Evolutionary conservation across 2,329 filamentous ascomycete genomes (phyloP).

Genomic region (Trichoderma sp.): DNA sequence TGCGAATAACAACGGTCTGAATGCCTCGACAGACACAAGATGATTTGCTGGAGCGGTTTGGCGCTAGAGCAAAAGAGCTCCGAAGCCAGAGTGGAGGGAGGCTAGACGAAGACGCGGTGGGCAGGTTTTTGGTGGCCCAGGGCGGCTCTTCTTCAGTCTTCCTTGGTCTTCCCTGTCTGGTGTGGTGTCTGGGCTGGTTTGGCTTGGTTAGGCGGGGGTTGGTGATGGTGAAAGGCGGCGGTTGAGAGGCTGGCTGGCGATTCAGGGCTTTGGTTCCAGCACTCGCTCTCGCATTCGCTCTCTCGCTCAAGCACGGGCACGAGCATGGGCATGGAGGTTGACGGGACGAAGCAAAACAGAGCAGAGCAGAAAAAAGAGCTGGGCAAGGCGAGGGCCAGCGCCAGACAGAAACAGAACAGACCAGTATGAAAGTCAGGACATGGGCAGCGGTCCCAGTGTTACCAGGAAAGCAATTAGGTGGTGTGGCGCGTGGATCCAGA

Average conservation of each 20-base stretch:
- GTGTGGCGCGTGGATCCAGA: conserved; percentile 11
- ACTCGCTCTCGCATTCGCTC: background rate
- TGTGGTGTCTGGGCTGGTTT: background rate
- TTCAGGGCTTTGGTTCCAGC: background rate
- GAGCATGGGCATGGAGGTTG: background rate
- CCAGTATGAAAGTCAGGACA: background rate
- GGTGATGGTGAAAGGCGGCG: background rate
- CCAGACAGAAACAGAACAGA: background rate
- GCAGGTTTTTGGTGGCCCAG: conserved; percentile 7
- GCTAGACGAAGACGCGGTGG: conserved; percentile 12
- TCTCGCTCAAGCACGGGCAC: background rate
- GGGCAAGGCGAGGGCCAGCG: background rate
- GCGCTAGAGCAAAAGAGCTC: conserved; percentile 18
- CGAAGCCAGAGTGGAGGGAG: conserved; percentile 9
- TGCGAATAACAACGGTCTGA: conserved; percentile 12
- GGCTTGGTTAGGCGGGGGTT: background rate
- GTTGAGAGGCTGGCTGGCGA: background rate
- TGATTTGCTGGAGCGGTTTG: conserved; percentile 11
- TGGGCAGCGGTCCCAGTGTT: conserved; percentile 5
- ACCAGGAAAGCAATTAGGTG: conserved; percentile 1
- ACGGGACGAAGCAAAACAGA: background rate
- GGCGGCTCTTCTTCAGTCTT: background rate
- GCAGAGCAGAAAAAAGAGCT: background rate
- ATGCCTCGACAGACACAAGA: background rate
- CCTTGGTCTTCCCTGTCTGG: background rate